A percentile compares a stretch with the other conserved stretches of the same genome.
Evolutionary conservation across 2,329 filamentous ascomycete genomes (phyloP).

Genomic region (Xenoacremonium recifei): DNA sequence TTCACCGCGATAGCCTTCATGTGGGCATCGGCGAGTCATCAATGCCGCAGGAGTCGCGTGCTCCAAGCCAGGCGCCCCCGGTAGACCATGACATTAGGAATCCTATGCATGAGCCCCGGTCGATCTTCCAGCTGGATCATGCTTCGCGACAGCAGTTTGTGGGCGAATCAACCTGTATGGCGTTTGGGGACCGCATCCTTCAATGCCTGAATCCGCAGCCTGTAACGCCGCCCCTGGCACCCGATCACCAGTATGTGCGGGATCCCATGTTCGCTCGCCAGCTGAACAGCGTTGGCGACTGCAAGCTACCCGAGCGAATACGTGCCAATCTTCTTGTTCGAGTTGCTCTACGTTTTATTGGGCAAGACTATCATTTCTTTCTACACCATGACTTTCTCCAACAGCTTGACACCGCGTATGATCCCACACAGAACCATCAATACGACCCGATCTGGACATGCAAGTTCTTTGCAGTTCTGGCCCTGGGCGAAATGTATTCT

Average conservation of each 20-base stretch:
- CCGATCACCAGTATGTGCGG: constrained; percentile 5
- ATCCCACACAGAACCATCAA: neutral
- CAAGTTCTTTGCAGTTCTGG: constrained; percentile 11
- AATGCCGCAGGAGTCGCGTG: constrained; percentile 6
- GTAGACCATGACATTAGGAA: constrained; percentile 10
- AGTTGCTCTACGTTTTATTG: constrained; percentile 15
- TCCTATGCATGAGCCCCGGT: constrained; percentile 6
- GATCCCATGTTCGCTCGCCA: constrained; percentile 8
- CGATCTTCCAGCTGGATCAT: constrained; percentile 9
- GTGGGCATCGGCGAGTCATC: neutral
- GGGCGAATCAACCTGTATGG: constrained; percentile 12
- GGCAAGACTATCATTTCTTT: constrained; percentile 14
- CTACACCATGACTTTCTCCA: constrained; percentile 11
- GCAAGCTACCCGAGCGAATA: constrained; percentile 13
- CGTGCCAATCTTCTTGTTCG: constrained; percentile 12
- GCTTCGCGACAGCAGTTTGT: constrained; percentile 11
- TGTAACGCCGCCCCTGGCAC: neutral
- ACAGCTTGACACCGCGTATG: constrained; percentile 6
- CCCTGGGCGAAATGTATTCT: constrained; percentile 13
- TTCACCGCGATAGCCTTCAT: constrained; percentile 1
- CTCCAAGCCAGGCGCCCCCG: constrained; percentile 1
- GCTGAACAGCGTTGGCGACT: neutral
- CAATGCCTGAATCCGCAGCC: constrained; percentile 11
- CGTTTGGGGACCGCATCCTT: constrained; percentile 12
- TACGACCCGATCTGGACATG: constrained; percentile 7